Percentiles rank a stretch among this genome's conserved stretches.
phyloP scores from a whole-genome alignment of 768 basidiomycete species.

The Boletus pseudopeckii region DNA sequence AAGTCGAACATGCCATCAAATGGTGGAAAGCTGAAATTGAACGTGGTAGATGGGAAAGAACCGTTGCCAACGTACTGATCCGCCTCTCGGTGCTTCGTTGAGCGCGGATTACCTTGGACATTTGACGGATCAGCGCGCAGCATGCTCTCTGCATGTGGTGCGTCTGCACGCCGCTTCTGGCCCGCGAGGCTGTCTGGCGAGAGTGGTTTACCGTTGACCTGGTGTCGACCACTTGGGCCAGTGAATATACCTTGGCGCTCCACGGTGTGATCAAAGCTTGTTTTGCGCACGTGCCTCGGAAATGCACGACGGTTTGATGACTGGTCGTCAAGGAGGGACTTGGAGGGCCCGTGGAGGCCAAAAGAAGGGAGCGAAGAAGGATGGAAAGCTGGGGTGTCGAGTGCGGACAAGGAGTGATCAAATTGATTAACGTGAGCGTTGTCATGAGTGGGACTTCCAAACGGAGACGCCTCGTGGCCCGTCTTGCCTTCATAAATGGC shows the following conservation, averaged over 20 bases:
- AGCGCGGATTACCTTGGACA: slow-evolving; percentile 37
- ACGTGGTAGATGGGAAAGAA: slow-evolving; percentile 64
- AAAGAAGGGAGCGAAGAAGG: slow-evolving; percentile 74
- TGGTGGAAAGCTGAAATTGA: slow-evolving; percentile 70
- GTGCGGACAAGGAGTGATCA: slow-evolving; percentile 38
- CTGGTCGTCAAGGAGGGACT: slow-evolving; percentile 30
- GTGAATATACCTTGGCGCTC: slow-evolving; percentile 58
- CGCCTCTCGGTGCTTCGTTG: slow-evolving; percentile 32
- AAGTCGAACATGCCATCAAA: slow-evolving; percentile 64
- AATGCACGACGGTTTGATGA: slow-evolving; percentile 51
- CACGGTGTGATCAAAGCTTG: slow-evolving; percentile 93
- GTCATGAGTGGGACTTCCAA: slow-evolving; percentile 35
- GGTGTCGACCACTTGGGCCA: slow-evolving; percentile 66
- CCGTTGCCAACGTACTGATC: slow-evolving; percentile 41
- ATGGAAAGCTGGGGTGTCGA: slow-evolving; percentile 49
- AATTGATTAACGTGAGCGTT: slow-evolving; percentile 32
- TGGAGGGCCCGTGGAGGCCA: slow-evolving; percentile 59
- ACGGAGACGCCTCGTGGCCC: slow-evolving; percentile 34
- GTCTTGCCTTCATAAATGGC: slow-evolving; percentile 45
- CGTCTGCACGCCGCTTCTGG: slow-evolving; percentile 77
- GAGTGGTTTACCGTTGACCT: slow-evolving; percentile 74
- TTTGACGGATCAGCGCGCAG: slow-evolving; percentile 74
- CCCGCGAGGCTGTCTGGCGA: slow-evolving; percentile 62
- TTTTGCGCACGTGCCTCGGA: slow-evolving; percentile 87
- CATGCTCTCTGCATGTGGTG: slow-evolving; percentile 77